These are phyloP conservation scores for Claviceps lovelessii DNA, from an alignment of 2,329 filamentous ascomycete genomes.

Conservation along the genomic window DNA sequence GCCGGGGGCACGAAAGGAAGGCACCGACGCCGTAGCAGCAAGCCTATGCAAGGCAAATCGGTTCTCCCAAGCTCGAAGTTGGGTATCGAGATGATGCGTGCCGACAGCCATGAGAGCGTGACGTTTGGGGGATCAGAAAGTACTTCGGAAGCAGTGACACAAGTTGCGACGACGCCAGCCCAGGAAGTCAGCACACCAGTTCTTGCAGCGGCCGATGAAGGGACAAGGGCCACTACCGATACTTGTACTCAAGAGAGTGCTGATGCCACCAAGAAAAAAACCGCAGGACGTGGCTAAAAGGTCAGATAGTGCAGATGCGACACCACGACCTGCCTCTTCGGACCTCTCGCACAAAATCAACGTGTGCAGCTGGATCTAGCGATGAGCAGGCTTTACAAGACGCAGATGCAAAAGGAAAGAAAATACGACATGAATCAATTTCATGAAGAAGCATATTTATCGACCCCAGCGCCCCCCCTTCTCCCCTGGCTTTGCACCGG, in stretches of 20 bases:
- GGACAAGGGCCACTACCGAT: background rate
- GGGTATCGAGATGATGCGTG: slow-evolving; percentile 94
- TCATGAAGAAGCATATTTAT: background rate
- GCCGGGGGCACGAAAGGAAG: slow-evolving; percentile 35
- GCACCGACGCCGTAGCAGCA: slow-evolving; percentile 33
- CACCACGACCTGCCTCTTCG: slow-evolving; percentile 22
- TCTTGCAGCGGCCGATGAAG: slow-evolving; percentile 9
- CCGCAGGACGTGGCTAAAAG: background rate
- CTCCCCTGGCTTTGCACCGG: background rate
- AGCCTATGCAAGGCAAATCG: slow-evolving; percentile 29
- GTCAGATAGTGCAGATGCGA: background rate
- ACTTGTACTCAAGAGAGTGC: slow-evolving; percentile 8
- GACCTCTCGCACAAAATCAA: background rate
- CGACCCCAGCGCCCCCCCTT: too few species aligned
- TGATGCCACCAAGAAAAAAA: background rate
- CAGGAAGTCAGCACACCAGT: slow-evolving; percentile 24
- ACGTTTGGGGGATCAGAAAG: slow-evolving; percentile 34
- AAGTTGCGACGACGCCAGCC: slow-evolving; percentile 34
- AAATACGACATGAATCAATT: background rate
- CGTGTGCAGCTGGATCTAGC: background rate
- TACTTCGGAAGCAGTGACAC: slow-evolving; percentile 36
- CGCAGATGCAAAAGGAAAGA: slow-evolving; percentile 10
- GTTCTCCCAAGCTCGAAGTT: slow-evolving; percentile 70
- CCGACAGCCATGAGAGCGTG: slow-evolving; percentile 81
- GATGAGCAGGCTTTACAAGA: slow-evolving; percentile 29